Evolutionary conservation across 352 stramenopile genomes (phyloP), one percentile per base, ranked within the genome.

Genomic region (Peronospora destructor): DNA sequence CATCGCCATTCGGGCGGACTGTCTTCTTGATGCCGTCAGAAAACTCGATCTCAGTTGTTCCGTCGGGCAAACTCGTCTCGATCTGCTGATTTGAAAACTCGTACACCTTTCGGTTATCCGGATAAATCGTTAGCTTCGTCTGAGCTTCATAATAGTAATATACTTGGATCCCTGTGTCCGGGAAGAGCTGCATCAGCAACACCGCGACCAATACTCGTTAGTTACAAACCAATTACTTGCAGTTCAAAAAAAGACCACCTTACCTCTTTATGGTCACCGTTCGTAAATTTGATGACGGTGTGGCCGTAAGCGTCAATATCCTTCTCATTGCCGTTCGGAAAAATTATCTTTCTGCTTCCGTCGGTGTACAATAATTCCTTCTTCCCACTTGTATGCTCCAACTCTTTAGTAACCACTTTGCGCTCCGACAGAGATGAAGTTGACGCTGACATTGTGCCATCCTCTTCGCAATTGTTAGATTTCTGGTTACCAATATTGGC

Each of bases 31-130:
- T 97, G 16, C 91, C 90, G 61, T 98, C 93, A 3, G 93, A 75
- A 52, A 97, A 98, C 25, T 78, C 65, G 30, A 99, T 96, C 49
- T 98, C 91, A 33, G 96, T 98, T 2, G 62, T 76, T 32, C 96
- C 96, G 67, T 97, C 82, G 0, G 85, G 65, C 42, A 88, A 84
- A 49, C 96, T 96, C 37, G 87, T 91, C 69, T 99, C 96, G 14
- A 96, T 69, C 66, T 97, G 91, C 26, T 94, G 71, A 56, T 96
- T 98, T 0, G 95, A 78, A 55, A 98, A 99, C 64, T 98, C 90
- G 63, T 97, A 98, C 12, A 98, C 78, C 47, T 98, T 92, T 6
- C 86, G 87, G 23, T 92, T 89, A 63, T 98, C 92, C 5, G 87
- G 71, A 59, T 94, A 93, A 5, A 85, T 97, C 8, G 91, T 97